A percentile compares a stretch with the other conserved stretches of the same genome.
These are phyloP conservation scores for Aspergillus sp. DNA, from an alignment of 2,329 filamentous ascomycete species.

Conservation along the genomic window DNA sequence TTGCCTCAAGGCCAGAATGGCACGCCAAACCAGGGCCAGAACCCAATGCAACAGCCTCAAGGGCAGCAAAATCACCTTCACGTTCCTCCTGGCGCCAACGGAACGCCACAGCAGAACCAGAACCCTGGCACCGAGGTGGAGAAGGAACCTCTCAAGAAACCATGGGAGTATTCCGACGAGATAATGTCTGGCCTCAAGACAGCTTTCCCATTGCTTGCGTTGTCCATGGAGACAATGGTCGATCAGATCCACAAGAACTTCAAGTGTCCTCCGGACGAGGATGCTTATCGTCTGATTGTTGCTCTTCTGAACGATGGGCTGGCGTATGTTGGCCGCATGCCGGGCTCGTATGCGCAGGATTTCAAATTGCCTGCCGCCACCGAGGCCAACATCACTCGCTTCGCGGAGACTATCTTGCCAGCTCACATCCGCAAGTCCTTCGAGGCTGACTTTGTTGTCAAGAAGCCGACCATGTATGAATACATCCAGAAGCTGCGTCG, in stretches of 20 bases:
- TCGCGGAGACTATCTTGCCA: conserved; percentile 93
- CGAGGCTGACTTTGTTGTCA: conserved; percentile 91
- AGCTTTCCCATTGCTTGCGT: conserved; percentile 87
- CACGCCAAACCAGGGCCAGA: conserved; percentile 21
- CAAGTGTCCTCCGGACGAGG: conserved; percentile 97
- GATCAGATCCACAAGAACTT: conserved; percentile 99
- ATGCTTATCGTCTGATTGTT: conserved; percentile 96
- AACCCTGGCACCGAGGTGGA: conserved; percentile 28
- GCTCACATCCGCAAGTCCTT: conserved; percentile 94
- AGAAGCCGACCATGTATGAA: conserved; percentile 96
- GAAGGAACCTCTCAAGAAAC: conserved; percentile 63
- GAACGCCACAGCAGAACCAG: conserved; percentile 25
- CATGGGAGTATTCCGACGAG: conserved; percentile 96
- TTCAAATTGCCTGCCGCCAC: conserved; percentile 87
- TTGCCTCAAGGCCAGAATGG: conserved; percentile 11
- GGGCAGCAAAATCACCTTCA: conserved; percentile 28
- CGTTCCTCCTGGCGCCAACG: conserved; percentile 31
- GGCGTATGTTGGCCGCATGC: conserved; percentile 86
- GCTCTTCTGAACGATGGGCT: conserved; percentile 93
- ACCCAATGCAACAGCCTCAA: conserved; percentile 23
- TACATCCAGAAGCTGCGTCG: conserved; percentile 96
- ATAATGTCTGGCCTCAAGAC: conserved; percentile 95
- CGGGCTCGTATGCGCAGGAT: conserved; percentile 81
- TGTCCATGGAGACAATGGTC: conserved; percentile 99
- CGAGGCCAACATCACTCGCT: conserved; percentile 93